Percentiles rank a stretch among this genome's conserved stretches.
Conservation (phyloP, 2,329 filamentous ascomycete species). For the Fusarium temperatum region DNA sequence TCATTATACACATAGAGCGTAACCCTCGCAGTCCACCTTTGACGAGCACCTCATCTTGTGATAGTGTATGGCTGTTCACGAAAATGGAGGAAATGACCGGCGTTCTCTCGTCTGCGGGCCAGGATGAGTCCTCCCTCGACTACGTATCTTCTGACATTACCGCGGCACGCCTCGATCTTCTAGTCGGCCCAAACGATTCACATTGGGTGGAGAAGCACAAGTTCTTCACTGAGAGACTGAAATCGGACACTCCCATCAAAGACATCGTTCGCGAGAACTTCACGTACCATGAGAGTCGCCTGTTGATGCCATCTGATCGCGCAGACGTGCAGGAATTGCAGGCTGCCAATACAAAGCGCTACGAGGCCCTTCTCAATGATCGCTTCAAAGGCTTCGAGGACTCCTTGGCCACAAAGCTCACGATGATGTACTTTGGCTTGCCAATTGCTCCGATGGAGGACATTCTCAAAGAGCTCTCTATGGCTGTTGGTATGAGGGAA, state of each 20-base stretch:
- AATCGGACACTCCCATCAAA: constrained; percentile 36
- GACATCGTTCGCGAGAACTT: constrained; percentile 49
- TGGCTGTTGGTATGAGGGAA: constrained; percentile 17
- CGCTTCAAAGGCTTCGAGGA: constrained; percentile 44
- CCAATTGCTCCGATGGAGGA: constrained; percentile 51
- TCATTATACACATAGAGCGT: constrained; percentile 5
- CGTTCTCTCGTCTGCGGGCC: neutral
- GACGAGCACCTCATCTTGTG: neutral
- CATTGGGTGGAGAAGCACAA: constrained; percentile 41
- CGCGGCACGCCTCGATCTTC: constrained; percentile 29
- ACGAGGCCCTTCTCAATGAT: constrained; percentile 42
- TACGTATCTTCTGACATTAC: neutral
- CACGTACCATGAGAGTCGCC: constrained; percentile 45
- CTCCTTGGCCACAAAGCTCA: constrained; percentile 52
- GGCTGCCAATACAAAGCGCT: constrained; percentile 43
- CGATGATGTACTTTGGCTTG: constrained; percentile 58
- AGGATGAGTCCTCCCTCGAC: neutral
- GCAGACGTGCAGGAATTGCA: constrained; percentile 46
- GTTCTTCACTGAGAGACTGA: constrained; percentile 44
- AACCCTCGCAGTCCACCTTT: neutral
- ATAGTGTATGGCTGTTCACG: neutral
- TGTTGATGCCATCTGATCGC: constrained; percentile 44
- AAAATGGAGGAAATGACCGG: neutral
- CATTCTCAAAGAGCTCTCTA: constrained; percentile 38
- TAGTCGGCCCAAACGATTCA: constrained; percentile 36